These are phyloP conservation scores for Ascochyta lentis DNA, from an alignment of 2,329 filamentous ascomycete genomes.

Conservation along the genomic window DNA sequence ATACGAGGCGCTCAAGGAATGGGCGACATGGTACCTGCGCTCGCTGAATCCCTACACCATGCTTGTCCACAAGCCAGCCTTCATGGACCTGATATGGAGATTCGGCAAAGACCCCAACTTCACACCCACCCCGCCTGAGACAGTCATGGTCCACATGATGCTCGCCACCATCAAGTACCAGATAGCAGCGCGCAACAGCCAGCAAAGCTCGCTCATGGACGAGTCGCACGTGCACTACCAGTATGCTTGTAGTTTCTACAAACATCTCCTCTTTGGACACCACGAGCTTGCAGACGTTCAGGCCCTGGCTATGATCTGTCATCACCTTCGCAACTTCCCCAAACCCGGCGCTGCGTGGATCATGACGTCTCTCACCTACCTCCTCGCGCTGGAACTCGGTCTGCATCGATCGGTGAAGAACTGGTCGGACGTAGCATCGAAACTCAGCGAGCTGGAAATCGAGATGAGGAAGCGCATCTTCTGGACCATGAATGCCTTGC, in stretches of 20 bases:
- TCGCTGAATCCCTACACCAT: conserved; percentile 76
- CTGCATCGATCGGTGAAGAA: conserved; percentile 74
- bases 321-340: conserved; percentile 77
- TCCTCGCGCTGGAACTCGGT: conserved; percentile 75
- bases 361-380: conserved; percentile 69
- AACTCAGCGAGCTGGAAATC: conserved; percentile 65
- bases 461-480: conserved; percentile 81
- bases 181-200: conserved; percentile 71
- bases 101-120: conserved; percentile 75
- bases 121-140: conserved; percentile 67
- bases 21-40: conserved; percentile 77
- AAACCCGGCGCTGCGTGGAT: conserved; percentile 79
- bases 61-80: conserved; percentile 77
- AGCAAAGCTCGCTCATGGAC: conserved; percentile 60
- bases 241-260: conserved; percentile 73
- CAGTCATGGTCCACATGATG: conserved; percentile 77
- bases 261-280: conserved; percentile 66
- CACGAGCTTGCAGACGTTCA: conserved; percentile 73
- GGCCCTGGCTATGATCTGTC: conserved; percentile 73
- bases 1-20: conserved; percentile 69
- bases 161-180: conserved; percentile 81
- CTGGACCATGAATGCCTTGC: conserved; percentile 73
- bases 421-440: conserved; percentile 55
- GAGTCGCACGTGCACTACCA: conserved; percentile 80
- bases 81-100: conserved; percentile 73